Base-by-base conservation (phyloP, 768 basidiomycete species). In the Russula virescens region DNA sequence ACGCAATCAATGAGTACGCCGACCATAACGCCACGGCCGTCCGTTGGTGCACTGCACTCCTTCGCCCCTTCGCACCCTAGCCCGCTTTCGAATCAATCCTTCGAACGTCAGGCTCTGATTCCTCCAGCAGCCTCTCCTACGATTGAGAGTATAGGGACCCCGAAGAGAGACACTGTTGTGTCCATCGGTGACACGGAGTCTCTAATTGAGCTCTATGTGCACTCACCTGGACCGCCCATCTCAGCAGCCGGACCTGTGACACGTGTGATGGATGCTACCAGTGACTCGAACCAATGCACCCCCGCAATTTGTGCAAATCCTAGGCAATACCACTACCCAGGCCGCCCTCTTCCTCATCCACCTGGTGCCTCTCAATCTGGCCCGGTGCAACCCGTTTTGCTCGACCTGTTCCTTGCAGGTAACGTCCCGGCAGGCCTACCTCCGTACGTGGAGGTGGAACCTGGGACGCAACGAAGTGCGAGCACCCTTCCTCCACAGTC, bases 181-280 rank as follows among this genome's bases (percentile, higher is more conserved):
- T 65, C 66, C 14, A 40, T 65, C 4, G 64, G 43, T 21, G 66
- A 62, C 18, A 62, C 51, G 14, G 66, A 68, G 48, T 66, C 61
- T 16, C 45, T 66, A 9, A 66, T 68, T 46, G 65, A 68, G 11
- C 65, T 68, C n/a, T 68, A 68, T 50, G 65, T 66, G 10, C 65
- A 63, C n/a, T 57, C 64, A 3, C 21, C 42, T 2, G 57, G 57
- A 31, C 61, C 63, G 8, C 42, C 25, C 43, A 14, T 35, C 9
- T 21, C 26, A 10, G 23, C 19, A n/a, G 19, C 57, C 10, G 45
- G 28, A 49, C 47, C 51, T 9, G 38, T 35, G 8, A 26, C 25
- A 9, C 46, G 13, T 7, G 19, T 31, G 10, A 6, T 35, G 18
- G 13, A 23, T 21, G 21, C 40, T 25, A 16, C n/a, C 8, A 23